A percentile compares a stretch with the other conserved stretches of the same genome.
These are phyloP conservation scores for Pestalotiopsis sp. DNA, from an alignment of 2,329 filamentous ascomycete species.

Conservation along the genomic window DNA sequence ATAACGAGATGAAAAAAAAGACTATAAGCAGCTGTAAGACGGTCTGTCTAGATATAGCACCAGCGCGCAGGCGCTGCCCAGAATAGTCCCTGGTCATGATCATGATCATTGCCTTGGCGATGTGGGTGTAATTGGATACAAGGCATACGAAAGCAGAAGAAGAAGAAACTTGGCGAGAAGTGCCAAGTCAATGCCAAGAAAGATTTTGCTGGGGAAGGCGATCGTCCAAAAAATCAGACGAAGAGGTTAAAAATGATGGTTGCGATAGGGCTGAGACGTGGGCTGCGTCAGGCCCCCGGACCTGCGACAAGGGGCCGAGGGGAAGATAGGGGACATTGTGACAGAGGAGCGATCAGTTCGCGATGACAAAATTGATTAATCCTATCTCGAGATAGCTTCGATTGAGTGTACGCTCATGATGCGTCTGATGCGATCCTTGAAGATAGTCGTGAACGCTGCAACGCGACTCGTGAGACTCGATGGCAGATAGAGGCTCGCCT, in stretches of 20 bases:
- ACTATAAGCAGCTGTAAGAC: background rate
- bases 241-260: background rate
- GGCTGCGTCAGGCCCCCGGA: background rate
- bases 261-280: slow-evolving; percentile 9
- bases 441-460: too few relatives aligned
- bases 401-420: too few relatives aligned
- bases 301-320: background rate
- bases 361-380: background rate
- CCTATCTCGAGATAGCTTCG: background rate
- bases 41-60: background rate
- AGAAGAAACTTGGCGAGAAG: background rate
- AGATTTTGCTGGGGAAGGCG: background rate
- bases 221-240: background rate
- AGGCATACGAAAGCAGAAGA: background rate
- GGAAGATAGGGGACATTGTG: background rate
- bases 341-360: background rate
- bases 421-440: too few relatives aligned
- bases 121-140: background rate
- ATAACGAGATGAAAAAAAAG: background rate
- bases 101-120: background rate
- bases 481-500: too few relatives aligned
- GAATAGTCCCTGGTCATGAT: background rate
- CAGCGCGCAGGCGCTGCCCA: background rate
- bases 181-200: slow-evolving; percentile 8
- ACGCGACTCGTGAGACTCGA: too few relatives aligned